Base-by-base conservation (phyloP, 495 filamentous ascomycete genomes). In the Trichoderma virens region DNA sequence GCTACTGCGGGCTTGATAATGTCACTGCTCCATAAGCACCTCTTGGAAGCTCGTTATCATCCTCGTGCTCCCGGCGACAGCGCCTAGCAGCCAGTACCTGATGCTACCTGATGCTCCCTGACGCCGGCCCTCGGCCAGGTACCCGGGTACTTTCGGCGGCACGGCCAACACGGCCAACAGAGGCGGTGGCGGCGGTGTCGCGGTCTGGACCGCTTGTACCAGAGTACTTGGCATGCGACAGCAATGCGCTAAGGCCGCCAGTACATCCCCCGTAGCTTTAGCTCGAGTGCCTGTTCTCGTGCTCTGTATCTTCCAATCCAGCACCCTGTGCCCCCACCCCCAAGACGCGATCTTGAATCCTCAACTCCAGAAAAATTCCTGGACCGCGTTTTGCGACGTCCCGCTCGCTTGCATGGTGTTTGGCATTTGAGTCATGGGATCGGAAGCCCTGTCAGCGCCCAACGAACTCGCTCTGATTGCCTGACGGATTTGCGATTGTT, bases 361-460 rank as follows among this genome's bases (percentile, higher is more conserved):
- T 28, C 51, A 30, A 56, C 23, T 56, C 23, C 25, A 56, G 45
- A 56, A 56, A 56, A 56, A 56, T 56, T 30, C 51, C 51, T 28
- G 51, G 25, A 56, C 51, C 51, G 51, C 51, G 51, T 56, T 30
- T 27, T 56, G 51, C 51, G 51, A 56, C 51, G 25, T 56, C 51
- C 51, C 51, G 51, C 51, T 30, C 51, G 25, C 23, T 28, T 56
- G 51, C 51, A 56, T 56, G 51, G 25, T 56, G 51, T 18, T 56
- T 30, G 25, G 2, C 16, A 30, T 30, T 27, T 16, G 25, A 56
- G 51, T 56, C 51, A 56, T 56, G 51, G 51, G 51, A 56, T 18
- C 9, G 16, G 16, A 30, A 56, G 51, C 51, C 25, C 51, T 56
- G 25, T 25, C 51, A 30, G 47, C 51, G 25, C 27, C 13, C 27